Evolutionary conservation across 1,284 basidiomycete species (phyloP).

Genomic region (Cutaneotrichosporon curvatum): DNA sequence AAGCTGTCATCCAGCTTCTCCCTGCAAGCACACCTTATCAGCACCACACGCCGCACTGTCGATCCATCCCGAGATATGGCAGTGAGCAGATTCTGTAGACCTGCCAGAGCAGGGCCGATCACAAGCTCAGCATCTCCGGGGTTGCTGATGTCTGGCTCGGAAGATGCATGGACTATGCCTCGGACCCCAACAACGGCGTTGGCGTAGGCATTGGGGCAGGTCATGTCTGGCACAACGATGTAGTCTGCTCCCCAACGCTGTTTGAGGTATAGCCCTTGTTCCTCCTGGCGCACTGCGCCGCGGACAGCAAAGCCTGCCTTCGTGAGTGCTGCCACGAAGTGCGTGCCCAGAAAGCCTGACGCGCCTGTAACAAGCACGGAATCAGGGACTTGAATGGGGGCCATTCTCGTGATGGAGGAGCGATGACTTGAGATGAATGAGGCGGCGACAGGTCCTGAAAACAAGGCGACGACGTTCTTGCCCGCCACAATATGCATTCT

Average conservation of each 20-base stretch:
- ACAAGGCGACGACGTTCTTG: too few species aligned
- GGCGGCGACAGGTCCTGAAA: too few species aligned
- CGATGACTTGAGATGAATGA: too few species aligned
- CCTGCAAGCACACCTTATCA: too few species aligned
- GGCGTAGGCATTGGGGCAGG: constrained; percentile 58
- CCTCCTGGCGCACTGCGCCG: constrained; percentile 53
- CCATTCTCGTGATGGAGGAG: too few species aligned
- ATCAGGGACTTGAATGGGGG: too few species aligned
- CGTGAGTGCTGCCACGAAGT: not conserved
- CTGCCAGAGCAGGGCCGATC: constrained; percentile 4
- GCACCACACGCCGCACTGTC: not conserved
- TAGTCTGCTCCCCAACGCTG: constrained; percentile 25
- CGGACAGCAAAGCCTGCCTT: constrained; percentile 36
- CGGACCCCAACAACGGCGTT: constrained; percentile 60
- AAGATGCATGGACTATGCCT: constrained; percentile 47
- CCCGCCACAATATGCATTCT: too few species aligned
- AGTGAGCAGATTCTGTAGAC: not conserved
- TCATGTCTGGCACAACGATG: not conserved
- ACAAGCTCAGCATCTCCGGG: not conserved
- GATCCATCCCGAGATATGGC: not conserved
- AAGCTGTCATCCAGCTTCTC: too few species aligned
- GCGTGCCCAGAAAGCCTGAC: not conserved
- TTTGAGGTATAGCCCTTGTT: constrained; percentile 52
- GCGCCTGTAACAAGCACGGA: too few species aligned
- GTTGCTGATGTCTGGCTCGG: constrained; percentile 2